Evolutionary conservation across 2,329 filamentous ascomycete species (phyloP).

Genomic region (Xylariales sp.): DNA sequence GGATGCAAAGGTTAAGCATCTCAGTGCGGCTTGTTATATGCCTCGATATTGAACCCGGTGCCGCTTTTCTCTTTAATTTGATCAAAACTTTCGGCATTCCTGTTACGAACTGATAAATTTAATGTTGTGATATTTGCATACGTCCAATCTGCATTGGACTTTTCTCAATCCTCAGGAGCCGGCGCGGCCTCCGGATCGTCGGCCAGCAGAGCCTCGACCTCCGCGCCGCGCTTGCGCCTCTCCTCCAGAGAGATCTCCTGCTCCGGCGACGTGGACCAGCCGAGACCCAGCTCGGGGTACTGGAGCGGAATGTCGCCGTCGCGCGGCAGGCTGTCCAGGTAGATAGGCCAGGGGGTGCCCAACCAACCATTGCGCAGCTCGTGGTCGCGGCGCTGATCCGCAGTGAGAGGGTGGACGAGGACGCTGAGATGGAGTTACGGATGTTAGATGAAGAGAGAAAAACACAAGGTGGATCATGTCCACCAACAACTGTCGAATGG

Average conservation of each 20-base stretch:
- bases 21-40: too few relatives aligned
- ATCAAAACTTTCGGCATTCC: too few relatives aligned
- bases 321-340: constrained; percentile 21
- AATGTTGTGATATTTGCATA: too few relatives aligned
- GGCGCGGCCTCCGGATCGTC: constrained; percentile 24
- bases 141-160: too few relatives aligned
- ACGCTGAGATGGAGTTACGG: constrained; percentile 19
- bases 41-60: too few relatives aligned
- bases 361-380: constrained; percentile 28
- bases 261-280: constrained; percentile 22
- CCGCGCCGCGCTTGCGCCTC: constrained; percentile 20
- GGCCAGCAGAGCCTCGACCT: constrained; percentile 23
- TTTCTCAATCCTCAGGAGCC: constrained; percentile 17
- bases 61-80: too few relatives aligned
- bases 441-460: background rate
- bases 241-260: constrained; percentile 26
- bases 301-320: constrained; percentile 23
- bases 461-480: too few relatives aligned
- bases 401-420: constrained; percentile 26
- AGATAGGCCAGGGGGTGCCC: constrained; percentile 28
- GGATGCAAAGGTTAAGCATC: too few relatives aligned
- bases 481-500: too few relatives aligned
- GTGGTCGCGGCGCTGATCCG: constrained; percentile 24
- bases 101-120: too few relatives aligned
- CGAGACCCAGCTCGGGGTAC: constrained; percentile 25